Base-by-base conservation (phyloP, 2,329 filamentous ascomycete species). In the Fusarium guadeloupense region DNA sequence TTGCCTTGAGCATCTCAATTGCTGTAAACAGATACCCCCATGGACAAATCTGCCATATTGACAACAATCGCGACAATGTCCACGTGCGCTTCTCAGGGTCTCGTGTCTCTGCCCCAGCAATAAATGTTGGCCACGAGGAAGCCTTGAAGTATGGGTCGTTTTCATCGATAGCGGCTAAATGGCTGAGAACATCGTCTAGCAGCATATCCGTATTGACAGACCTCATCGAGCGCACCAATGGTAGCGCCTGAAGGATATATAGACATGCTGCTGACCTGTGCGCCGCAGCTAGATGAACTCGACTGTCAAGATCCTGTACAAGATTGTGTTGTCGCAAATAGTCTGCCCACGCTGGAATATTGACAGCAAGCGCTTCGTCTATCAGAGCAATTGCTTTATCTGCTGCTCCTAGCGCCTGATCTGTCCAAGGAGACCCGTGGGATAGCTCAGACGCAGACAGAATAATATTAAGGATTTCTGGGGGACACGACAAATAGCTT, bases 71-170 rank as follows among this genome's bases (percentile, higher is more conserved):
- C 45, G 80, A 74, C 67, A 84, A 73, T n/a, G 82, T 78, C 83
- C 83, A 85, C 4, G 72, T 75, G 33, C 83, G 76, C 52, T 79
- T 80, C 30, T 75, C 72, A 0, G 74, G 70, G 47, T 83, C 77
- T 35, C 77, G 77, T 4, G 81, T 81, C 64, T 86, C 84, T 0
- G 83, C 83, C 2, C 84, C 84, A 3, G 82, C 82, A 25, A 87
- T 78, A 60, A 86, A 86, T 1, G 83, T 76, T 2, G 84, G 83
- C 84, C 84, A 87, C n/a, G 81, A 81, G 4, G 83, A 85, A 8
- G 81, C 84, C 68, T 85, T 86, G 75, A 85, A 86, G 35, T 85
- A 77, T 7, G 79, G 77, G 64, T 84, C 82, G 4, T 75, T 70
- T 17, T 78, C 76, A 23, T 75, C 75, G 30, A 87, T 77, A 47